phyloP scores from a whole-genome alignment of 1,139 yeast genomes.

The Kodamaea ohmeri region DNA sequence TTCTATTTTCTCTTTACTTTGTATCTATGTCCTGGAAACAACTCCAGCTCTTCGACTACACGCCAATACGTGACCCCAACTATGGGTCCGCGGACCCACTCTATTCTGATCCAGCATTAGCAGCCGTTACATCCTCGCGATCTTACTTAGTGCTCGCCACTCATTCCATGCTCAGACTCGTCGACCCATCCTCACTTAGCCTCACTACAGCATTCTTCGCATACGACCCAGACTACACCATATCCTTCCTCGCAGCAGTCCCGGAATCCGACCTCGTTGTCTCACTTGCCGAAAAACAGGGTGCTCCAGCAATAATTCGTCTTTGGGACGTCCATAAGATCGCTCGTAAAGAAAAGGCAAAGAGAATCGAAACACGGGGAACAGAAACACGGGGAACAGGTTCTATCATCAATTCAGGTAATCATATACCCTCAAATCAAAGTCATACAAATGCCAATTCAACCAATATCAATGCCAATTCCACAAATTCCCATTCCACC shows the following conservation, averaged over 20 bases:
- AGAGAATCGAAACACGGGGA: neutral
- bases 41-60: slow-evolving; percentile 80
- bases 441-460: too few relatives aligned
- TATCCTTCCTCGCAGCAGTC: slow-evolving; percentile 54
- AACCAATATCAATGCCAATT: too few relatives aligned
- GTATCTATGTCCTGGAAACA: slow-evolving; percentile 31
- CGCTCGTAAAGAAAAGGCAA: slow-evolving; percentile 22
- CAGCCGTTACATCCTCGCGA: slow-evolving; percentile 56
- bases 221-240: slow-evolving; percentile 60
- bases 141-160: slow-evolving; percentile 60
- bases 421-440: too few relatives aligned
- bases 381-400: too few relatives aligned
- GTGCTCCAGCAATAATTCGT: slow-evolving; percentile 62
- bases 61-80: slow-evolving; percentile 83
- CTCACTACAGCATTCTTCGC: slow-evolving; percentile 55
- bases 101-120: slow-evolving; percentile 75
- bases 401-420: too few relatives aligned
- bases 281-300: slow-evolving; percentile 73
- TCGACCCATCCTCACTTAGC: slow-evolving; percentile 46
- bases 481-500: too few relatives aligned
- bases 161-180: slow-evolving; percentile 54
- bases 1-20: neutral
- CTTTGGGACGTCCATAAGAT: slow-evolving; percentile 68
- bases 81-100: slow-evolving; percentile 60
- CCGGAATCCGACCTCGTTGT: slow-evolving; percentile 51